Evolutionary conservation across 2,329 filamentous ascomycete genomes (phyloP), one percentile per base, ranked within the genome.

Genomic region (Cladophialophora yegresii): DNA sequence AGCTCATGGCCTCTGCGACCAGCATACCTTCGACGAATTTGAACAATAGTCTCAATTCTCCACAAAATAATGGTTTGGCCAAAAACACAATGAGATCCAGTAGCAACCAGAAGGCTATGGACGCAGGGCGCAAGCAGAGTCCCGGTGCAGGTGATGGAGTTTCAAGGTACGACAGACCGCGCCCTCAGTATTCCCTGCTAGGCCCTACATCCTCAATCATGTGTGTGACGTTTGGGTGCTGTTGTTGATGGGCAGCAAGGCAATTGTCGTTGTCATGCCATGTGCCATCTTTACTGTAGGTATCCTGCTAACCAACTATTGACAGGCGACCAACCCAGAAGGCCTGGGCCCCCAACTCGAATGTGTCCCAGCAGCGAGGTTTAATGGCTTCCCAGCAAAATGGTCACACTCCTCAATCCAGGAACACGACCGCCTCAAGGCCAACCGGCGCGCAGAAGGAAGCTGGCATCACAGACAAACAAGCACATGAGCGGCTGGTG

Each of bases 291-390:
- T 20, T 26, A 22, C n/a, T 23, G 51, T 2, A 53, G 5, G 32
- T 20, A 32, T 9, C 20, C 23, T 30, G 45, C 64, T 66, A 32
- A 66, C 49, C 26, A n/a, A 51, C 47, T 9, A 22, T 20, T 59
- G 22, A 20, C 26, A 68, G 66, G 33, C 63, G 66, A 50, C 55
- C 59, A 32, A 47, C 66, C 50, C 83, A 82, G 69, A 86, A 84
- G 75, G 84, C 84, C 72, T 88, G 86, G 86, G 81, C 82, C 55
- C 80, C 83, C 72, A 84, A 84, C 71, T 81, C 82, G 62, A 88
- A 88, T 73, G 84, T 85, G 51, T 83, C 86, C 73, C 85, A 84
- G 22, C 84, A 87, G 70, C 82, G 84, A 70, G 74, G 81, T 53
- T 78, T 81, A 28, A 78, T 77, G 65, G 74, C 79, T 58, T 73